Percentiles rank a stretch among this genome's conserved stretches.
phyloP scores from a whole-genome alignment of 2,329 filamentous ascomycete species.

The Cytospora paraplurivora region DNA sequence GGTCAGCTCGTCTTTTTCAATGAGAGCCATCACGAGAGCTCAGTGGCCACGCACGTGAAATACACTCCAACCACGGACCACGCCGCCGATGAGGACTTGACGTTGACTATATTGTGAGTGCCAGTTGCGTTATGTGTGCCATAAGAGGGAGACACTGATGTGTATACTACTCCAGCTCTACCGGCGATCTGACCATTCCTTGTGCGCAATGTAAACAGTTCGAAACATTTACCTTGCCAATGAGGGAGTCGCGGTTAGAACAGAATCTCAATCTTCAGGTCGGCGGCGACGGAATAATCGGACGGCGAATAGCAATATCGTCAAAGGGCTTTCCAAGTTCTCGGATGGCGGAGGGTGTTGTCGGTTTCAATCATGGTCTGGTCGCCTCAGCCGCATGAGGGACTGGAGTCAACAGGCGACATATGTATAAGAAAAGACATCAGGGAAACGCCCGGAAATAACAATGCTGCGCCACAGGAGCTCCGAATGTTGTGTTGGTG shows the following conservation, averaged over 20 bases:
- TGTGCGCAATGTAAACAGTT: conserved; percentile 15
- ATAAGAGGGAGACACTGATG: neutral
- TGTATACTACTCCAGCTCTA: conserved; percentile 9
- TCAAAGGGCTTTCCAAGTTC: neutral
- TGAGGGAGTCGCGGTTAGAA: conserved; percentile 11
- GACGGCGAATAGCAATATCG: conserved; percentile 25
- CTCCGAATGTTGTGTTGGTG: too few relatives aligned
- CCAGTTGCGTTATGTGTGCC: neutral
- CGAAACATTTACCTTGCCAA: conserved; percentile 10
- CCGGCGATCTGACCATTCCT: conserved; percentile 23
- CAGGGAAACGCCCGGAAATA: neutral
- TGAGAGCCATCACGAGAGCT: conserved; percentile 17
- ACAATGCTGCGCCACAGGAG: too few relatives aligned
- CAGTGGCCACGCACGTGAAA: conserved; percentile 22
- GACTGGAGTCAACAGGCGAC: neutral
- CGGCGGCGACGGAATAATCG: conserved; percentile 24
- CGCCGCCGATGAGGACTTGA: conserved; percentile 3
- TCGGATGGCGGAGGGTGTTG: conserved; percentile 24
- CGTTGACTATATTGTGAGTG: conserved; percentile 24
- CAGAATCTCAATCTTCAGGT: conserved; percentile 22
- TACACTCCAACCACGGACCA: conserved; percentile 5
- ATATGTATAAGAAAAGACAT: neutral
- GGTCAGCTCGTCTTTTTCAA: conserved; percentile 25
- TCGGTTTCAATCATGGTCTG: conserved; percentile 26
- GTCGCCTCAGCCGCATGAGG: conserved; percentile 7